Conservation (phyloP, 805 yeast genomes). For the Candida chauliodis region DNA sequence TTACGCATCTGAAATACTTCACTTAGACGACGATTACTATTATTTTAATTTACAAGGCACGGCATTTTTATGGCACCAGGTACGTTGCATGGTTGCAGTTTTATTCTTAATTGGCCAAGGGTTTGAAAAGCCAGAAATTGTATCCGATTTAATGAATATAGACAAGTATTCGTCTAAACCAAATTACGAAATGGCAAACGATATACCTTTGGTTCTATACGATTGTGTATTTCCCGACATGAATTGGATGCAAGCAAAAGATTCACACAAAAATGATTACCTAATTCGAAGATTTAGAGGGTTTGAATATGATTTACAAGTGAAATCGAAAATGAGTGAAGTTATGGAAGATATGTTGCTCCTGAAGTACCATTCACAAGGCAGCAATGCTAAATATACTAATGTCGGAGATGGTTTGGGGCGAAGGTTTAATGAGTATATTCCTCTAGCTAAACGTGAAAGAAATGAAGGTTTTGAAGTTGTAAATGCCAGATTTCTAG, state of each 20-base stretch:
- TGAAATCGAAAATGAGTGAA: slow-evolving; percentile 52
- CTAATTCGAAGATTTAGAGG: slow-evolving; percentile 40
- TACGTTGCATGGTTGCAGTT: slow-evolving; percentile 89
- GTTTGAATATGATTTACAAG: slow-evolving; percentile 50
- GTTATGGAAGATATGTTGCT: slow-evolving; percentile 34
- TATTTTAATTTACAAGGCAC: slow-evolving; percentile 78
- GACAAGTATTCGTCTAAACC: slow-evolving; percentile 65
- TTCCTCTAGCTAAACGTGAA: slow-evolving; percentile 54
- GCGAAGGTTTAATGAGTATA: slow-evolving; percentile 51
- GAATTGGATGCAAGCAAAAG: slow-evolving; percentile 55
- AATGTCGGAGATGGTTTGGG: slow-evolving; percentile 82
- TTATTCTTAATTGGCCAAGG: slow-evolving; percentile 77
- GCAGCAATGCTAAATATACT: slow-evolving; percentile 20
- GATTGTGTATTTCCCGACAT: slow-evolving; percentile 75
- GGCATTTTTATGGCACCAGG: slow-evolving; percentile 98
- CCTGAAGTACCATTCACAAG: not conserved
- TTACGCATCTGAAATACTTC: slow-evolving; percentile 46
- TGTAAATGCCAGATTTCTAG: slow-evolving; percentile 61
- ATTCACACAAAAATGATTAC: slow-evolving; percentile 27
- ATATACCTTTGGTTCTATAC: slow-evolving; percentile 78
- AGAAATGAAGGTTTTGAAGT: slow-evolving; percentile 62
- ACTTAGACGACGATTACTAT: slow-evolving; percentile 43
- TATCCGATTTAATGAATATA: slow-evolving; percentile 58
- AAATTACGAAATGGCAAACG: slow-evolving; percentile 83
- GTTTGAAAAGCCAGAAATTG: slow-evolving; percentile 57